Base-by-base conservation (phyloP, 1,284 basidiomycete species). In the Somion occarium region DNA sequence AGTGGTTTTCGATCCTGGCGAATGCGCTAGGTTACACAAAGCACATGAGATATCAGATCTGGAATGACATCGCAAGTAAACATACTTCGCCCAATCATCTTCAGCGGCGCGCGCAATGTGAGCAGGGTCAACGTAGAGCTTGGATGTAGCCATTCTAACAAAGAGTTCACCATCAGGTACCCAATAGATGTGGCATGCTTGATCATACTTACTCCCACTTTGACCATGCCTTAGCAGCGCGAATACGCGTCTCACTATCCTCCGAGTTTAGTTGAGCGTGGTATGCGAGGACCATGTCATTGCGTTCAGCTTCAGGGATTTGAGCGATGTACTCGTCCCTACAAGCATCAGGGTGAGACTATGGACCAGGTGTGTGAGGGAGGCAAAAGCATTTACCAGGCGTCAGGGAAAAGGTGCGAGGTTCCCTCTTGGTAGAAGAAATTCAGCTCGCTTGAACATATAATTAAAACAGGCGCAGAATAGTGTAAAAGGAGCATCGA, bases 361-460 rank as follows among this genome's bases (percentile, higher is more conserved):
- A 23, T n/a, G n/a, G n/a, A n/a, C n/a, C n/a, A n/a, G n/a, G 44
- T 30, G 38, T 30, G 18, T n/a, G 22, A 13, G n/a, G 27, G 11
- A 5, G 27, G 38, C 18, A 11, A n/a, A 38, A 3, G n/a, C 15
- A 54, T 71, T 51, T 60, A 89, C 90, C 90, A 93, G 59, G 88
- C 88, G 64, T 94, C 92, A 0, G 93, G 92, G 75, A 93, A 95
- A 49, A 94, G 68, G 64, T 88, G 83, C 2, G 84, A 87, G 18
- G 86, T 71, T 7, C 89, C 90, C 1, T 88, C 78, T 72, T 95
- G 92, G 69, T 97, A 98, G 74, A 98, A 97, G 74, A 94, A 98
- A 23, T 80, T 75, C 24, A 98, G 78, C 69, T 98, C 95, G 59
- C 83, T 88, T 45, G 13, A 41, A 5, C 7, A 41, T 22, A 9